Evolutionary conservation across 202 grass and related monocot genomes (phyloP), one percentile per base, ranked within the genome.

Genomic region (Schoenoplectus triqueter): DNA sequence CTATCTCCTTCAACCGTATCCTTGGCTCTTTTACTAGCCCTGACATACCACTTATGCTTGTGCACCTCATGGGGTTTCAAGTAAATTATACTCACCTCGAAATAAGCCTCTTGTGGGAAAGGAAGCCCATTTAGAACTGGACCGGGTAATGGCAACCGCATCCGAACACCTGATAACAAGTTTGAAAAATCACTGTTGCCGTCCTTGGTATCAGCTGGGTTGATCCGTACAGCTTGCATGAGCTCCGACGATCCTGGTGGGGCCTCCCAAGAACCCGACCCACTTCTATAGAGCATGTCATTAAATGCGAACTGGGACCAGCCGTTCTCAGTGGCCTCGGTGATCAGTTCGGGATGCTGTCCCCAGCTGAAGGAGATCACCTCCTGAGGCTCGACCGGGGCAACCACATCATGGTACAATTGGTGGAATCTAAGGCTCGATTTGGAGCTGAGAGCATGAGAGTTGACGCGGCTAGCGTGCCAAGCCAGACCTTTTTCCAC

Each of bases 101-200:
- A 90, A 78, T 99, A 99, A 3, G 89, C 88, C 48, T 99, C 96
- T 85, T 96, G 90, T n/a, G 93, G 92, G 80, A 99, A 99, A 7
- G 96, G 92, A 60, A 90, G 11, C 15, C 90, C 87, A 55, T 80
- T 64, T 52, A 99, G 88, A 7, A 89, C 81, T 22, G 96, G 96
- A 2, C 96, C 93, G 0, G 93, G 96, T 60, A 99, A 68, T 1
- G 96, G 96, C 77, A 99, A 46, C 71, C 86, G 81, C 96, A 96
- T 94, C 90, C 61, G 89, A 62, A 91, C 90, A 48, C 86, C 5
- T 15, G 84, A 90, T 19, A 91, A 62, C 0, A 60, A 41, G 60
- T 3, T 76, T 63, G 14, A 74, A 0, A 76, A 60, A 6, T 21
- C 49, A 55, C 56, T 64, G 17, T 17, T 80, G 65, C 78, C 88